phyloP scores from a whole-genome alignment of 2,329 filamentous ascomycete species.

The Fusarium denticulatum region DNA sequence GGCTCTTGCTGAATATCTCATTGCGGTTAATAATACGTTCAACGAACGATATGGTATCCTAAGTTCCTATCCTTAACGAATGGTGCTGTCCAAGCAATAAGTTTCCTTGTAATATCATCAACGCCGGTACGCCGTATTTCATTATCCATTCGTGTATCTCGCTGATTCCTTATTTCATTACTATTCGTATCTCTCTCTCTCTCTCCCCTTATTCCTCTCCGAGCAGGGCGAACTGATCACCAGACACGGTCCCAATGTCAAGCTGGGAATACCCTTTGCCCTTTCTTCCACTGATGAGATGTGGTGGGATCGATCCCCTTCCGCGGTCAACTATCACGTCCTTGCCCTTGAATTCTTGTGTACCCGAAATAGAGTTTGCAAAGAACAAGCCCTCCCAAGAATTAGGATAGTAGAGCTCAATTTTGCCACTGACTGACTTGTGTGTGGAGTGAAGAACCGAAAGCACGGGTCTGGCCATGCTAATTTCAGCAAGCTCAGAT shows the following conservation, averaged over 20 bases:
- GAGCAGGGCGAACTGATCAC: slow-evolving; percentile 43
- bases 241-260: slow-evolving; percentile 46
- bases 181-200: not conserved
- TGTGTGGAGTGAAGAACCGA: slow-evolving; percentile 54
- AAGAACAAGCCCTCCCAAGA: slow-evolving; percentile 60
- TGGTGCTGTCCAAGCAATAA: not conserved
- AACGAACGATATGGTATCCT: slow-evolving; percentile 26
- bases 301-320: slow-evolving; percentile 46
- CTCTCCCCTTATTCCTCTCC: slow-evolving; percentile 21
- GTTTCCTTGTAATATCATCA: not conserved
- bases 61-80: slow-evolving; percentile 15
- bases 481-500: not conserved
- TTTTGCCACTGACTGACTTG: slow-evolving; percentile 55
- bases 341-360: slow-evolving; percentile 53
- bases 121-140: slow-evolving; percentile 18
- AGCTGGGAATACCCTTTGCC: slow-evolving; percentile 51
- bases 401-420: slow-evolving; percentile 57
- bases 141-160: not conserved
- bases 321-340: slow-evolving; percentile 53
- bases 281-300: slow-evolving; percentile 52
- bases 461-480: slow-evolving; percentile 38
- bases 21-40: not conserved
- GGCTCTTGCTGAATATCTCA: not conserved
- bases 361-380: slow-evolving; percentile 54
- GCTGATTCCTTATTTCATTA: not conserved